A percentile compares a stretch with the other conserved stretches of the same genome.
phyloP scores from a whole-genome alignment of 805 yeast species.

The Wickerhamiella bombiphila region DNA sequence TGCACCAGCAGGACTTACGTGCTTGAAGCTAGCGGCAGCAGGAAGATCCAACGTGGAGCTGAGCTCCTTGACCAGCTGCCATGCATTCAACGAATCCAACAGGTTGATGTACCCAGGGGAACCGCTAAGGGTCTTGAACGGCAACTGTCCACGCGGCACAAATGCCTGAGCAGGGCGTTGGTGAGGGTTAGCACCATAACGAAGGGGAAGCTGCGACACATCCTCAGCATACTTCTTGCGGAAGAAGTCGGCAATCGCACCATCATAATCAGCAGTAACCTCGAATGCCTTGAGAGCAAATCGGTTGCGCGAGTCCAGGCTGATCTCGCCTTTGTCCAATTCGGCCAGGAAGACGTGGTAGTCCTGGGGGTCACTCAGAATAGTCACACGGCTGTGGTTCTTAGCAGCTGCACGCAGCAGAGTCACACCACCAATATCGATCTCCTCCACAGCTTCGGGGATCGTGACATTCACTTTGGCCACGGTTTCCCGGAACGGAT shows the following conservation, averaged over 20 bases:
- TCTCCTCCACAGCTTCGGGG: conserved; percentile 95
- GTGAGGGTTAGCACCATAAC: conserved; percentile 99
- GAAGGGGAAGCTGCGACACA: conserved; percentile 74
- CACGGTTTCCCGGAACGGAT: conserved; percentile 96
- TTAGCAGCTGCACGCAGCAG: conserved; percentile 96
- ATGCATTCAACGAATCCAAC: conserved; percentile 90
- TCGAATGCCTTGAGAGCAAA: conserved; percentile 95
- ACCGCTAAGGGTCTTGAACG: conserved; percentile 86
- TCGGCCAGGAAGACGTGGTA: conserved; percentile 79
- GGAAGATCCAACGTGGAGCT: conserved; percentile 89
- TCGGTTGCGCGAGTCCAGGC: conserved; percentile 58
- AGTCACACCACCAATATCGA: conserved; percentile 97
- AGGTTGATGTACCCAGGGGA: conserved; percentile 96
- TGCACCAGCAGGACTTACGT: conserved; percentile 97
- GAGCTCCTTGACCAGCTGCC: conserved; percentile 97
- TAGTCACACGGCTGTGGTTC: conserved; percentile 92
- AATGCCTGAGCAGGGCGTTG: conserved; percentile 98
- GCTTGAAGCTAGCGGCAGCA: conserved; percentile 98
- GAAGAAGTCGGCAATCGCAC: conserved; percentile 91
- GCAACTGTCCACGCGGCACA: conserved; percentile 73
- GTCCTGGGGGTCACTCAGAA: conserved; percentile 87
- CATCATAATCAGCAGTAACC: conserved; percentile 95
- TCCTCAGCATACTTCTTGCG: conserved; percentile 93
- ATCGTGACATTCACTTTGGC: conserved; percentile 91
- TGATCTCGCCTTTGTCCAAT: conserved; percentile 56